Base-by-base conservation (phyloP, 768 basidiomycete species). In the Lactarius trivialis region DNA sequence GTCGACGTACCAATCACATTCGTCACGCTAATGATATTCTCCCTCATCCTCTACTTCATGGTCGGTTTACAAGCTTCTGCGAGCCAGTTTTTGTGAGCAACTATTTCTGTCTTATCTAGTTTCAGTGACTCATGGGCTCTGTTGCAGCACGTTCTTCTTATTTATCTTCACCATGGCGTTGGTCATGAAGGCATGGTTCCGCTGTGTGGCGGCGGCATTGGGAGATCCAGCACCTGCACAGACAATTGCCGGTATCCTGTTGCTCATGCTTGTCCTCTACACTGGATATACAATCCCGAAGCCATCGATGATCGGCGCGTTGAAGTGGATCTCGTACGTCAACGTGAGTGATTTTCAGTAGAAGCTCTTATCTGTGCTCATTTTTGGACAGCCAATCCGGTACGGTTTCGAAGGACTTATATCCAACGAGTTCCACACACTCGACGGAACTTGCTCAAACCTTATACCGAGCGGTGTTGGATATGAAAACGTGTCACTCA, bases 391-490 rank as follows among this genome's bases (percentile, higher is more conserved):
- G 85, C 79, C 92, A 58, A 63, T 91, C 39, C 80, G 76, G 2
- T 93, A 85, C 69, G 86, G 82, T 0, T 93, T 94, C 70, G 88
- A 92, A 63, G 78, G 81, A 0, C 71, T 93, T 45, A 78, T 95
- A 70, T 78, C 82, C 24, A 95, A 93, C 73, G 91, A 96, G 72
- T 93, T 94, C 74, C 83, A 81, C 66, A 85, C 82, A 0, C 73
- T 89, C 7, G 72, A 87, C 24, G 89, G 86, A 50, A 69, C 74
- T 15, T 87, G 86, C 68, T 75, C 85, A 28, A 71, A 76, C 43
- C 74, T 89, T 15, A 82, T 85, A 0, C 85, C 88, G 4, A 77
- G 75, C 3, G 87, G 88, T 0, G 74, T 85, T 0, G 82, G 82
- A 0, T 90, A 90, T 64, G 81, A 81, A 65, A 75, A 75, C 21